A percentile compares a stretch with the other conserved stretches of the same genome.
Conservation (phyloP, 352 stramenopile species). For the Pilasporangium apinafurcum region DNA sequence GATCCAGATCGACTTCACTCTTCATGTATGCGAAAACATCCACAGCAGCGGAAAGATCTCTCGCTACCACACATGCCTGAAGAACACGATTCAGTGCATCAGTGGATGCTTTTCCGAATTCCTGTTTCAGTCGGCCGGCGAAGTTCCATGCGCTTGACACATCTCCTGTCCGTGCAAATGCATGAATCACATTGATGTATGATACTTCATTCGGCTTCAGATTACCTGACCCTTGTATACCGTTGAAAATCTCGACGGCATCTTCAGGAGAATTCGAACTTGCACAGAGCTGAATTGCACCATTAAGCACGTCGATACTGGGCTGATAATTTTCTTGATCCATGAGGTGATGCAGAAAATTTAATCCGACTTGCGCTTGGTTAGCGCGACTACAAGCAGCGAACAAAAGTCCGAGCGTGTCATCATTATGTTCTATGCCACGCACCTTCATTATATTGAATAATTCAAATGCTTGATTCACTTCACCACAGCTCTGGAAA, state of each 20-base stretch:
- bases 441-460: slow-evolving; percentile 58
- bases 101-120: slow-evolving; percentile 26
- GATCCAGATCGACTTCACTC: slow-evolving; percentile 11
- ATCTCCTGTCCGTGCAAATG: slow-evolving; percentile 45
- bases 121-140: slow-evolving; percentile 29
- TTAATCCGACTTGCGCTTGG: slow-evolving; percentile 40
- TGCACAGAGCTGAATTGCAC: slow-evolving; percentile 40
- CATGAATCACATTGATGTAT: slow-evolving; percentile 42
- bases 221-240: slow-evolving; percentile 28
- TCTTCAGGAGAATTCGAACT: slow-evolving; percentile 34
- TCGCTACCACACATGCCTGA: slow-evolving; percentile 40
- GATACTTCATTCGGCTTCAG: slow-evolving; percentile 28
- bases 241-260: slow-evolving; percentile 43
- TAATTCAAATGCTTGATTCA: slow-evolving; percentile 36
- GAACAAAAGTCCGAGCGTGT: slow-evolving; percentile 58
- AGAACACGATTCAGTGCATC: slow-evolving; percentile 54
- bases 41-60: slow-evolving; percentile 25
- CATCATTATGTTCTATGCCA: slow-evolving; percentile 28
- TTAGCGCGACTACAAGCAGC: slow-evolving; percentile 32
- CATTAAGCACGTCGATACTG: slow-evolving; percentile 39
- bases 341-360: slow-evolving; percentile 63
- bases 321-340: slow-evolving; percentile 25
- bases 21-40: slow-evolving; percentile 34
- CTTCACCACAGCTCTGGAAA: slow-evolving; percentile 41
- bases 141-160: slow-evolving; percentile 30